Conservation (phyloP, 805 yeast genomes). For the Kregervanrija pseudodelftensis region DNA sequence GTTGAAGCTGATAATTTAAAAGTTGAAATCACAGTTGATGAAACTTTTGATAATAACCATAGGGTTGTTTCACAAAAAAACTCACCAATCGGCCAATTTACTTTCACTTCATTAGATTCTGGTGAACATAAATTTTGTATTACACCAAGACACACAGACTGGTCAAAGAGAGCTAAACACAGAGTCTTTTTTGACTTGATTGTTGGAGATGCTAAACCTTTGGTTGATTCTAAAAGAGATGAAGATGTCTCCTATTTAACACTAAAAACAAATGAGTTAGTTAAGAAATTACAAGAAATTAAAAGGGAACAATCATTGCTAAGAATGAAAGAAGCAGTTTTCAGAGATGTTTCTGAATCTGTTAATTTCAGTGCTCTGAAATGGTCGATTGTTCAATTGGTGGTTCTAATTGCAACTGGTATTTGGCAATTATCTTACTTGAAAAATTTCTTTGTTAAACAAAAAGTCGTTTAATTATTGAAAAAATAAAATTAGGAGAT, state of each 20-base stretch:
- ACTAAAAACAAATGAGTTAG: constrained; percentile 48
- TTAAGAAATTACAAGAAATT: constrained; percentile 50
- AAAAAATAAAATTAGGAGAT: too few species aligned
- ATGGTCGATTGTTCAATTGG: constrained; percentile 65
- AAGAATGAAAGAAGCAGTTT: constrained; percentile 67
- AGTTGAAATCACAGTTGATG: constrained; percentile 66
- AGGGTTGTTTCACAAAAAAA: constrained; percentile 67
- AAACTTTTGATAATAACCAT: constrained; percentile 71
- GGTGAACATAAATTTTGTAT: constrained; percentile 79
- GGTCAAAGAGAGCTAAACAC: constrained; percentile 45
- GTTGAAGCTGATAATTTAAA: constrained; percentile 45
- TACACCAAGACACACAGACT: constrained; percentile 40
- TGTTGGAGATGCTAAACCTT: constrained; percentile 55
- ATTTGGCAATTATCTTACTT: constrained; percentile 68
- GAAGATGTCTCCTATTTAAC: constrained; percentile 49
- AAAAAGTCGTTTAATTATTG: constrained; percentile 47
- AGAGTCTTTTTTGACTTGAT: constrained; percentile 67
- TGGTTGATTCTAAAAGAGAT: constrained; percentile 62
- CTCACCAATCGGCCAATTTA: constrained; percentile 57
- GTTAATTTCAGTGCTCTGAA: constrained; percentile 64
- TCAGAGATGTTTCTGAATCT: constrained; percentile 65
- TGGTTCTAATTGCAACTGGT: constrained; percentile 61
- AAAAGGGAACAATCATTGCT: constrained; percentile 60
- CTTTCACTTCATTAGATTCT: constrained; percentile 64
- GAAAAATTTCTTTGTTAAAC: constrained; percentile 72